A percentile compares a stretch with the other conserved stretches of the same genome.
These are phyloP conservation scores for Schwanniomyces sp. DNA, from an alignment of 805 yeast species.

Conservation along the genomic window DNA sequence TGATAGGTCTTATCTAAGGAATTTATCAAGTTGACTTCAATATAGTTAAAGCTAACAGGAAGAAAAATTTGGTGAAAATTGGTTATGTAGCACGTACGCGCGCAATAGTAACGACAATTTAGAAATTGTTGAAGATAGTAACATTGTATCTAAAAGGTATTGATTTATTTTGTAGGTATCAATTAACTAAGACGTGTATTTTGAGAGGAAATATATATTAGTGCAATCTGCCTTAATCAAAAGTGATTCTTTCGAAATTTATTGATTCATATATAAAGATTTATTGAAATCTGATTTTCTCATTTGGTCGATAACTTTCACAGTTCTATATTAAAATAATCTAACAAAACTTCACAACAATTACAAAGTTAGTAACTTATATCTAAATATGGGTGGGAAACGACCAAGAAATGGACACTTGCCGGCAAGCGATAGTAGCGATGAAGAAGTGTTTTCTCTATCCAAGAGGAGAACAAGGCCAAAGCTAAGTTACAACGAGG, in stretches of 20 bases:
- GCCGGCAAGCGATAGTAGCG: constrained; percentile 14
- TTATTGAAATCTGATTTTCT: not conserved
- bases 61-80: not conserved
- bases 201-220: not conserved
- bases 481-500: constrained; percentile 20
- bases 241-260: not conserved
- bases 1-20: too few relatives aligned
- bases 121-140: not conserved
- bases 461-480: constrained; percentile 14
- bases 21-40: too few relatives aligned
- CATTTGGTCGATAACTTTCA: not conserved
- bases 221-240: not conserved
- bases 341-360: not conserved
- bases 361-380: not conserved
- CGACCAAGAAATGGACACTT: constrained; percentile 4
- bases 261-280: not conserved
- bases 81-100: constrained; percentile 1
- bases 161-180: not conserved
- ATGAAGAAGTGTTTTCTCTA: constrained; percentile 7
- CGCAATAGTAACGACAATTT: not conserved
- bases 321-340: not conserved
- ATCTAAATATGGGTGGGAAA: constrained; percentile 12
- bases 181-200: not conserved
- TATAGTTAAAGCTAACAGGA: too few relatives aligned
- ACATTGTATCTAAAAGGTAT: not conserved